A percentile compares a stretch with the other conserved stretches of the same genome.
These are phyloP conservation scores for Malassezia cuniculi DNA, from an alignment of 1,284 basidiomycete genomes.

Conservation along the genomic window DNA sequence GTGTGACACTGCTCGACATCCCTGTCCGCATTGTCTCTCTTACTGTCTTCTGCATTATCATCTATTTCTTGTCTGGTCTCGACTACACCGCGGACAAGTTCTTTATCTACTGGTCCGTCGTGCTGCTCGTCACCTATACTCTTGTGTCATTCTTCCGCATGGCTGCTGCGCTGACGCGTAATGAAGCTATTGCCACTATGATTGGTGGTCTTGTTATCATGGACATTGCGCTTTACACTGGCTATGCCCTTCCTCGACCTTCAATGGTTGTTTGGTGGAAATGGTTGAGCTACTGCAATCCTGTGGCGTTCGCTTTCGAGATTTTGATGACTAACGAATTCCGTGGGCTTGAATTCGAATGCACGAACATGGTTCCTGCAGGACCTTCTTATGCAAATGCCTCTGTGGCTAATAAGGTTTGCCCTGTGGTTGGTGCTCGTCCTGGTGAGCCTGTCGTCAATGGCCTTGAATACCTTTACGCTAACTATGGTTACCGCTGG, in stretches of 20 bases:
- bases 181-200: slow-evolving; percentile 20
- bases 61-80: slow-evolving; percentile 30
- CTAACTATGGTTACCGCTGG: slow-evolving; percentile 18
- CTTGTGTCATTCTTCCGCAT: slow-evolving; percentile 32
- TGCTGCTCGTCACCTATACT: slow-evolving; percentile 16
- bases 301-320: slow-evolving; percentile 24
- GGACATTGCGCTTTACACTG: slow-evolving; percentile 22
- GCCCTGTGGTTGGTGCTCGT: slow-evolving; percentile 17
- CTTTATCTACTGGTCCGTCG: slow-evolving; percentile 20
- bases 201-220: slow-evolving; percentile 23
- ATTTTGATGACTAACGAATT: slow-evolving; percentile 29
- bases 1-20: slow-evolving; percentile 25
- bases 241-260: slow-evolving; percentile 25
- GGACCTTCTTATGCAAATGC: slow-evolving; percentile 16
- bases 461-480: slow-evolving; percentile 15
- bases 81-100: slow-evolving; percentile 16
- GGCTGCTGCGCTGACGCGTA: slow-evolving; percentile 10
- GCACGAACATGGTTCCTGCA: slow-evolving; percentile 15
- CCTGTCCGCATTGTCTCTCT: slow-evolving; percentile 20
- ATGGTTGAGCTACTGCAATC: slow-evolving; percentile 31
- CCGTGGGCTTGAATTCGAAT: slow-evolving; percentile 19
- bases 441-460: slow-evolving; percentile 18
- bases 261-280: slow-evolving; percentile 28
- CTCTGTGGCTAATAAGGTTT: slow-evolving; percentile 17
- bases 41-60: slow-evolving; percentile 17